Base-by-base conservation (phyloP, 305 asterid genomes). In the Salvia sclarea region DNA sequence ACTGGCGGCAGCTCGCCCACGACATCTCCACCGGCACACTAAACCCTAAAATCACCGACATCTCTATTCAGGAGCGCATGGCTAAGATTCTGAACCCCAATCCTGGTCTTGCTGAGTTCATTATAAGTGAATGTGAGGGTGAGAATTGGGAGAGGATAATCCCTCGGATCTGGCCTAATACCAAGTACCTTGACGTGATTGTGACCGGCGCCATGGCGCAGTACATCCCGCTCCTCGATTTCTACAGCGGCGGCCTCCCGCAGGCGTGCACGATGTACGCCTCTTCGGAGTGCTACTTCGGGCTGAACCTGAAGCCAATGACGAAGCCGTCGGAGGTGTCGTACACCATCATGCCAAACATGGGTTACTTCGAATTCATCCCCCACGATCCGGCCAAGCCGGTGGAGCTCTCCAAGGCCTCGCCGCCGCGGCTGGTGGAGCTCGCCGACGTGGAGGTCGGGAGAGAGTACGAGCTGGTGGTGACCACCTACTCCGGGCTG, bases 121-220 rank as follows among this genome's bases (percentile, higher is more conserved):
- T 87, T 1, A 9, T 8, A 1, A 38, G 24, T 4, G 90, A 87
- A 61, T 89, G 96, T 35, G 82, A 81, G 38, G 82, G 76, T 0
- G 90, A 84, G 28, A 81, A 78, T 7, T 87, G 95, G 95, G 96
- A 82, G 28, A 38, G 72, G 33, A 89, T 89, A 8, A 83, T 89
- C 48, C 76, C 85, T 0, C 71, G 96, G 71, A 85, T 89, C 24
- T 89, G 96, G 96, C 96, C 94, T 5, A 85, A 81, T 16, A 81
- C 94, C 0, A 86, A 83, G 62, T 86, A 86, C 59, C 81, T 89
- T 5, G 94, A 89, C 35, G 96, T 86, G 28, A 85, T 89, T 24
- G 92, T 84, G 13, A 88, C 93, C 0, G 91, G 96, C 0, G 91
- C 96, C 7, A 88, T 88, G 96, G 96, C 91, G 3, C 96, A 86